Evolutionary conservation across 2,329 filamentous ascomycete genomes (phyloP).

Genomic region (Talaromyces sp.): DNA sequence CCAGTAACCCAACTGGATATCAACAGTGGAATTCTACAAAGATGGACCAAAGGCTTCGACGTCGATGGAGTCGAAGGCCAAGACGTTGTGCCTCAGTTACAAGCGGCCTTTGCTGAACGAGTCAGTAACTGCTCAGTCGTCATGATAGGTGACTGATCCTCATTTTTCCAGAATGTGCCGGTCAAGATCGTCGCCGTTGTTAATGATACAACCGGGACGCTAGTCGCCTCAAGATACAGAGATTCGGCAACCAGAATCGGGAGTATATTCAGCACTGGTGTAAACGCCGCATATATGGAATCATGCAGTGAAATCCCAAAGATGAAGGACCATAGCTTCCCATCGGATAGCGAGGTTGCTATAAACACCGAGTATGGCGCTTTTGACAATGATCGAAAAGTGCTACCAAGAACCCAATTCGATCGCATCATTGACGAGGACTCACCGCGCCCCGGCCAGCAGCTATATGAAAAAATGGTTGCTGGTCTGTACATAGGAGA

Average conservation of each 20-base stretch:
- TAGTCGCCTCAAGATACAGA: conserved; percentile 88
- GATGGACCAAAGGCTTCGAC: conserved; percentile 91
- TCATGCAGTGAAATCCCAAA: conserved; percentile 77
- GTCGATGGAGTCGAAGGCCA: conserved; percentile 80
- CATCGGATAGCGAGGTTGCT: conserved; percentile 70
- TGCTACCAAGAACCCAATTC: conserved; percentile 66
- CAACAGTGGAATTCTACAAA: conserved; percentile 76
- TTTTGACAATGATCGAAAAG: conserved; percentile 78
- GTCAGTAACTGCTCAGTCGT: conserved; percentile 34
- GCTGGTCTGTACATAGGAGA: conserved; percentile 89
- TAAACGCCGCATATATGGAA: conserved; percentile 96
- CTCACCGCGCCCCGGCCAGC: conserved; percentile 85
- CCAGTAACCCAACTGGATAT: conserved; percentile 81
- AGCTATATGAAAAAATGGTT: conserved; percentile 96
- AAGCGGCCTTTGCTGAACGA: conserved; percentile 62
- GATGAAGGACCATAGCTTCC: conserved; percentile 72
- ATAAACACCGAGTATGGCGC: conserved; percentile 95
- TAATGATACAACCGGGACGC: conserved; percentile 89
- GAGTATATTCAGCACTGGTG: conserved; percentile 92
- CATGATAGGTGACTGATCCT: conserved; percentile 1
- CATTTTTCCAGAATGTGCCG: conserved; percentile 60
- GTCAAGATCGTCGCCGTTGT: conserved; percentile 82
- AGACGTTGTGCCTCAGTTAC: conserved; percentile 78
- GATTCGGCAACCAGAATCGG: conserved; percentile 82
- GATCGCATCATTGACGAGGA: conserved; percentile 78